A percentile compares a stretch with the other conserved stretches of the same genome.
These are phyloP conservation scores for Oenanthe sinensis DNA, from an alignment of 129 eudicot species.

Conservation along the genomic window DNA sequence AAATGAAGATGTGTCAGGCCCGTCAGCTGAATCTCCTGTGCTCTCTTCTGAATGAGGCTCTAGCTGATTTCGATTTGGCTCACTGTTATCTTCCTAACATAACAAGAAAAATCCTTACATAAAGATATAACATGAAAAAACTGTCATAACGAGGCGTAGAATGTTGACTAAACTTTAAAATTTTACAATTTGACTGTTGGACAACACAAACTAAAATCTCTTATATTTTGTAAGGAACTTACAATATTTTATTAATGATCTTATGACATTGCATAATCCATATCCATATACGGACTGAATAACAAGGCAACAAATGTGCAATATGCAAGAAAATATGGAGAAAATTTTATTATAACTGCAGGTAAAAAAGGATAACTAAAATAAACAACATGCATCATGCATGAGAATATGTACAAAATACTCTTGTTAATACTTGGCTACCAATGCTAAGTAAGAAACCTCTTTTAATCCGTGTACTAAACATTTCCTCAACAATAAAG, in stretches of 20 bases:
- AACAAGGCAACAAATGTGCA: background rate
- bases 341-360: background rate
- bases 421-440: too few species aligned
- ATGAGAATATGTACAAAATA: background rate
- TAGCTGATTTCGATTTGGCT: constrained; percentile 38
- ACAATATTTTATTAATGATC: background rate
- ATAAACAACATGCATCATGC: background rate
- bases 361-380: background rate
- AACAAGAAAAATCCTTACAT: background rate
- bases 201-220: background rate
- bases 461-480: background rate
- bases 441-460: too few species aligned
- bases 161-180: background rate
- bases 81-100: constrained; percentile 40
- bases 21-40: constrained; percentile 48
- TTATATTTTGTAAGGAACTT: background rate
- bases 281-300: background rate
- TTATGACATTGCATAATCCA: background rate
- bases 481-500: background rate
- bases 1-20: constrained; percentile 97
- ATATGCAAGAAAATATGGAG: background rate
- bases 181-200: background rate
- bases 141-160: background rate
- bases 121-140: background rate
- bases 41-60: constrained; percentile 49